A percentile compares a stretch with the other conserved stretches of the same genome.
Conservation (phyloP, 2,329 filamentous ascomycete species). For the Cryphonectria radicalis region DNA sequence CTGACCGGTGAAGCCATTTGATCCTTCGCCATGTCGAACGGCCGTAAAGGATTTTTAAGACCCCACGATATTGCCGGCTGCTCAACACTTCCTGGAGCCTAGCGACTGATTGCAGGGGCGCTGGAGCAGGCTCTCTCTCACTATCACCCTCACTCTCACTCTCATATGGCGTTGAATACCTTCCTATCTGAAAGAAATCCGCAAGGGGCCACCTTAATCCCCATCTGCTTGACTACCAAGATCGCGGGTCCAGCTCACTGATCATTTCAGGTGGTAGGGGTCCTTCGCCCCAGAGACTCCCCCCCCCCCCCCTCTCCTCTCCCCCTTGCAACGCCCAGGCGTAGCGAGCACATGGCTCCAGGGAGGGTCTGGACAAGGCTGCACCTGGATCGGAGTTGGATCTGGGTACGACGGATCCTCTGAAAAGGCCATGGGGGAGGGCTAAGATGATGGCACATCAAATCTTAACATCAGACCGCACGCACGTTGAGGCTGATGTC, state of each 20-base stretch:
- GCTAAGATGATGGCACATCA: neutral
- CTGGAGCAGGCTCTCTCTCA: neutral
- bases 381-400: slow-evolving; percentile 4
- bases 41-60: neutral
- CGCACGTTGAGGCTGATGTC: slow-evolving; percentile 4
- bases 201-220: neutral
- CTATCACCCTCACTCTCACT: neutral
- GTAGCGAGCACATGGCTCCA: neutral
- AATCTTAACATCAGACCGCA: slow-evolving; percentile 2
- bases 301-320: too few species aligned
- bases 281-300: neutral
- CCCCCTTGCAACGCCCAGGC: neutral
- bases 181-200: too few species aligned
- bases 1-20: neutral
- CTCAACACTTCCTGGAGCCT: neutral
- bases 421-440: slow-evolving; percentile 18
- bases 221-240: neutral
- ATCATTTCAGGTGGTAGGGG: slow-evolving; percentile 1
- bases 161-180: too few species aligned
- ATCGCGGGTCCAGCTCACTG: neutral
- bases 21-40: neutral
- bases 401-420: slow-evolving; percentile 9
- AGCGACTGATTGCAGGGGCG: neutral
- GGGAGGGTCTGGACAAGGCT: neutral
- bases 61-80: neutral